phyloP scores from a whole-genome alignment of 2,329 filamentous ascomycete species.

The Stromatinia cepivora region DNA sequence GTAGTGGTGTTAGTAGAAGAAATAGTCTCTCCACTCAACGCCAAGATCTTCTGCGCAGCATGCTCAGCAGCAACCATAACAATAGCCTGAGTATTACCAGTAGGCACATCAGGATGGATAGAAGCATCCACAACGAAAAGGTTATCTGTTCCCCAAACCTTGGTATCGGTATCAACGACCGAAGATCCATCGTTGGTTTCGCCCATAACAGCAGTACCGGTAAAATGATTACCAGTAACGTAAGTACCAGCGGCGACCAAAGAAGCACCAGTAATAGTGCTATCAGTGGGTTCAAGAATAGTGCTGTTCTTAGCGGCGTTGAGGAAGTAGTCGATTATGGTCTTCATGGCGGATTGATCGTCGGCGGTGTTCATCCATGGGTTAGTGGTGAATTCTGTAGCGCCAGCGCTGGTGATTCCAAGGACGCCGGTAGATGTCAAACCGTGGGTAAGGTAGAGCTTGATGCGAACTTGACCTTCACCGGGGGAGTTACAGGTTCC shows the following conservation, averaged over 20 bases:
- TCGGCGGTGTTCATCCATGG: constrained; percentile 59
- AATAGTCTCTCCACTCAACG: constrained; percentile 36
- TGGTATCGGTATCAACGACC: constrained; percentile 62
- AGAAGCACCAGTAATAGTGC: background rate
- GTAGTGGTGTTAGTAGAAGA: background rate
- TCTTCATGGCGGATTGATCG: constrained; percentile 53
- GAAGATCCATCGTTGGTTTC: constrained; percentile 55
- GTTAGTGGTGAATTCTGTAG: constrained; percentile 46
- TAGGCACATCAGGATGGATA: constrained; percentile 67
- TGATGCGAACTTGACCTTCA: constrained; percentile 47
- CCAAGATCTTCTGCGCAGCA: constrained; percentile 54
- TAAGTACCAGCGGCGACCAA: background rate
- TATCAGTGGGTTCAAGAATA: constrained; percentile 41
- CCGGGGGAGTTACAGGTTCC: constrained; percentile 19
- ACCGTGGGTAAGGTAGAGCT: constrained; percentile 54
- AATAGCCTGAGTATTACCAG: constrained; percentile 65
- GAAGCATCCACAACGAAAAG: constrained; percentile 66
- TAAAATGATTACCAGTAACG: constrained; percentile 21
- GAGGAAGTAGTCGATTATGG: constrained; percentile 51
- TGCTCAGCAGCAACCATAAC: constrained; percentile 67
- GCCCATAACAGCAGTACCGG: constrained; percentile 43
- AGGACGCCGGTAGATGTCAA: constrained; percentile 50
- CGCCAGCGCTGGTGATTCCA: constrained; percentile 44
- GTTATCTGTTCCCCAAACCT: constrained; percentile 67
- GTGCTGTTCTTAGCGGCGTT: constrained; percentile 57